Percentiles rank a stretch among this genome's conserved stretches.
These are phyloP conservation scores for Pichia sp. DNA, from an alignment of 1,139 yeast genomes.

Conservation along the genomic window DNA sequence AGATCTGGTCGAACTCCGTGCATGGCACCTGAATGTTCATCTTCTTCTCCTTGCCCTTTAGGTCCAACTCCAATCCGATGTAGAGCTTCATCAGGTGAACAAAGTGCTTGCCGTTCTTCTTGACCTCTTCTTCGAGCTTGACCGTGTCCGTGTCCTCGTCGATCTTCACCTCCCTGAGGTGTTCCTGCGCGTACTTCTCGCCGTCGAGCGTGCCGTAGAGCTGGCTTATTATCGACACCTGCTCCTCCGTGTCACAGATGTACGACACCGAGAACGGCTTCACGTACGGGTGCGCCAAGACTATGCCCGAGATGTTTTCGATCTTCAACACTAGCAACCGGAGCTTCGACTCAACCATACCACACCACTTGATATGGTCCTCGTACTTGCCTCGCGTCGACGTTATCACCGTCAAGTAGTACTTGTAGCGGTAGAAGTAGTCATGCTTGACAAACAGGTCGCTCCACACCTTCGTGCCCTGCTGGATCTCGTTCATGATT, in stretches of 20 bases:
- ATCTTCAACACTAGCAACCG: conserved; percentile 77
- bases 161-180: conserved; percentile 25
- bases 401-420: conserved; percentile 78
- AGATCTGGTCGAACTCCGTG: conserved; percentile 75
- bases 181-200: conserved; percentile 29
- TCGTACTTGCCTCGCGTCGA: conserved; percentile 69
- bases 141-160: conserved; percentile 29
- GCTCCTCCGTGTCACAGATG: conserved; percentile 47
- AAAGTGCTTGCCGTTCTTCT: conserved; percentile 33
- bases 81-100: conserved; percentile 72
- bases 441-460: conserved; percentile 74
- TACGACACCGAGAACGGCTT: conserved; percentile 65
- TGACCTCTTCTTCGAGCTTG: conserved; percentile 26
- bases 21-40: conserved; percentile 91
- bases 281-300: conserved; percentile 84
- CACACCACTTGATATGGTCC: conserved; percentile 85
- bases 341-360: conserved; percentile 85
- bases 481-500: conserved; percentile 63
- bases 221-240: conserved; percentile 27
- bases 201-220: conserved; percentile 32
- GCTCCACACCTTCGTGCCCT: conserved; percentile 66
- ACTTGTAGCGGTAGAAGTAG: conserved; percentile 78
- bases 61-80: conserved; percentile 69
- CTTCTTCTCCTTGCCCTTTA: conserved; percentile 50
- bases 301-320: conserved; percentile 70